Percentiles rank a stretch among this genome's conserved stretches.
Conservation (phyloP, 1,139 yeast species). For the Blastobotrys raffinosifermentans region DNA sequence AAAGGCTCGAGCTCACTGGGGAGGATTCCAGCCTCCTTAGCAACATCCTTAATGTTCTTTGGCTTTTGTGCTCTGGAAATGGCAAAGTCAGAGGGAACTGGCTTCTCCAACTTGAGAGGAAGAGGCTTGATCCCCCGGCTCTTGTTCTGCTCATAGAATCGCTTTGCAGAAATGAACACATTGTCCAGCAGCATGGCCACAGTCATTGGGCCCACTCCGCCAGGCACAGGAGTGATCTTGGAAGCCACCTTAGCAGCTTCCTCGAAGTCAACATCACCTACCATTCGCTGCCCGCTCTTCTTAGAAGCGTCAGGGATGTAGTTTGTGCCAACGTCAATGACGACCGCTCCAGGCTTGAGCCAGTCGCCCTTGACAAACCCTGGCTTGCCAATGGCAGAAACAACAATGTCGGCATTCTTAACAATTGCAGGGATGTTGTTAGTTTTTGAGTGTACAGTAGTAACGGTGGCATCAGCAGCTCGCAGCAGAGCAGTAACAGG, state of each 20-base stretch:
- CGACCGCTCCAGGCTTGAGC: conserved; percentile 79
- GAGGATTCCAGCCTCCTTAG: conserved; percentile 76
- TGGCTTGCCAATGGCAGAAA: conserved; percentile 88
- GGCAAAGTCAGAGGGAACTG: conserved; percentile 93
- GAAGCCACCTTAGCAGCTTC: conserved; percentile 62
- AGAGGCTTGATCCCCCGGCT: conserved; percentile 44
- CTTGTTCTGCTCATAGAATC: conserved; percentile 31
- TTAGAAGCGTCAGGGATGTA: conserved; percentile 69
- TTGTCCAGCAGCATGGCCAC: conserved; percentile 92
- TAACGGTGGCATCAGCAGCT: conserved; percentile 78
- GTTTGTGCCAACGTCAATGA: conserved; percentile 95
- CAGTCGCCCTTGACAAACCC: conserved; percentile 81
- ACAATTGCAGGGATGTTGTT: conserved; percentile 55
- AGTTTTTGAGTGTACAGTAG: conserved; percentile 78
- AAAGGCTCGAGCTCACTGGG: conserved; percentile 83
- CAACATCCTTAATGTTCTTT: conserved; percentile 74
- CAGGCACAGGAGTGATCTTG: conserved; percentile 93
- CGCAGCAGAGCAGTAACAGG: conserved; percentile 84
- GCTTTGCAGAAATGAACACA: conserved; percentile 75
- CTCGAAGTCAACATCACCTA: conserved; percentile 89
- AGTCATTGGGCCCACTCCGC: conserved; percentile 99
- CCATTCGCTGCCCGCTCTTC: conserved; percentile 79
- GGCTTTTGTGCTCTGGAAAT: conserved; percentile 89
- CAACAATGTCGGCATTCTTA: conserved; percentile 76
- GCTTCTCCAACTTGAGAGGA: conserved; percentile 57